Conservation (phyloP, 148 eudicot genomes). For the Camellia sinensis region DNA sequence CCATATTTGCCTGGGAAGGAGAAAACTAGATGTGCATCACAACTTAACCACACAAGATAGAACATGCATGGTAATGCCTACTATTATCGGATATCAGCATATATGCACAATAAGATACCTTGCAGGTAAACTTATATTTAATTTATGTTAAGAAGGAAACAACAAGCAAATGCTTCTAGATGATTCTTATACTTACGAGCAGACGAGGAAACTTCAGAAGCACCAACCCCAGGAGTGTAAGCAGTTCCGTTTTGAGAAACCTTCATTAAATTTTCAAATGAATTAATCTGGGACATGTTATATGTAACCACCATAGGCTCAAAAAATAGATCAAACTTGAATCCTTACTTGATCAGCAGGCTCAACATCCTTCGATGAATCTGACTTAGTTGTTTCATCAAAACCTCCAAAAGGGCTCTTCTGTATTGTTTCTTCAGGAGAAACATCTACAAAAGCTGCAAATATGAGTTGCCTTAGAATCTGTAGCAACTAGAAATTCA, state of each 20-base stretch:
- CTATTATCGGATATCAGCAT: background rate
- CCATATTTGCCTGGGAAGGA: background rate
- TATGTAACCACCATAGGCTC: background rate
- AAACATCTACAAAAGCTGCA: slow-evolving; percentile 91
- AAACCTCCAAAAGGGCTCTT: slow-evolving; percentile 64
- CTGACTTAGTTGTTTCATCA: slow-evolving; percentile 43
- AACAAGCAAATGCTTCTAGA: background rate
- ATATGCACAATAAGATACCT: background rate
- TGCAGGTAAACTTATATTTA: background rate
- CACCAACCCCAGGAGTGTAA: slow-evolving; percentile 27
- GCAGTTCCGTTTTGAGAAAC: slow-evolving; percentile 73
- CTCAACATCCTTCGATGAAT: slow-evolving; percentile 38
- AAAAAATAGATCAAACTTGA: slow-evolving; percentile 8
- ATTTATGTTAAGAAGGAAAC: slow-evolving; percentile 3
- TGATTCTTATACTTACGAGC: slow-evolving; percentile 29
- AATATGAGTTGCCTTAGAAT: slow-evolving; percentile 6
- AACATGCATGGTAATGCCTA: background rate
- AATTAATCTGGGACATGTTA: background rate
- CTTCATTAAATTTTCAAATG: slow-evolving; percentile 30
- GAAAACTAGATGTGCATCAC: background rate
- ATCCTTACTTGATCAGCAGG: slow-evolving; percentile 45
- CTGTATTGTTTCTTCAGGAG: slow-evolving; percentile 74
- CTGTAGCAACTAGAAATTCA: background rate
- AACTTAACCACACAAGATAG: background rate
- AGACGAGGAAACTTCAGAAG: slow-evolving; percentile 40